phyloP scores from a whole-genome alignment of 495 filamentous ascomycete species.

The Aspergillus sclerotioniger region DNA sequence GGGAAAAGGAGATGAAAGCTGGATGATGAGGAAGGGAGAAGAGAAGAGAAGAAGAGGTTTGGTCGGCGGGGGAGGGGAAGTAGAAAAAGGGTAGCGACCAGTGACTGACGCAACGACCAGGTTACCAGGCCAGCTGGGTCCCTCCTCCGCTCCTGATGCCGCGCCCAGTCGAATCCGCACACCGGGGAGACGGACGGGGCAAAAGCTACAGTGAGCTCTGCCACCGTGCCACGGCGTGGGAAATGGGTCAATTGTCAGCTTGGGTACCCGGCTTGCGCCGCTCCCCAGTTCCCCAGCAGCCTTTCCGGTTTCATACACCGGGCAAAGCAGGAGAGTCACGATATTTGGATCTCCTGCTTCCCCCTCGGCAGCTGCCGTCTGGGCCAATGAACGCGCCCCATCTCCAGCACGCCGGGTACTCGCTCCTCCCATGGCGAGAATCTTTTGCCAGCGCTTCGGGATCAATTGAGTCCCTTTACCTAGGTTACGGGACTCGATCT shows the following conservation, averaged over 20 bases:
- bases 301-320: conserved; percentile 54
- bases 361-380: conserved; percentile 36
- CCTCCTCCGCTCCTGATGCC: not conserved
- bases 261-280: conserved; percentile 38
- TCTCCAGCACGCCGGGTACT: conserved; percentile 23
- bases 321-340: conserved; percentile 50
- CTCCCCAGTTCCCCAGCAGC: conserved; percentile 29
- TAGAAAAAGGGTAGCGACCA: conserved; percentile 28
- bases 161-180: conserved; percentile 20
- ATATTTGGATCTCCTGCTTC: conserved; percentile 30
- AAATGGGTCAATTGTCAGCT: conserved; percentile 23
- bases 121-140: not conserved
- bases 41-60: conserved; percentile 16
- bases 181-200: conserved; percentile 35
- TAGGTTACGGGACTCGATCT: conserved; percentile 19
- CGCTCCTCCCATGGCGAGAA: conserved; percentile 34
- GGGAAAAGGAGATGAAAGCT: conserved; percentile 27
- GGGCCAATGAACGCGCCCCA: conserved; percentile 32
- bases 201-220: conserved; percentile 18
- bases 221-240: conserved; percentile 9
- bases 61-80: conserved; percentile 28
- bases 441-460: conserved; percentile 31
- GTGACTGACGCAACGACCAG: conserved; percentile 47
- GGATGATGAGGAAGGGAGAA: conserved; percentile 35
- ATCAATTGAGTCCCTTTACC: conserved; percentile 17